These are phyloP conservation scores for Gloeopeniophorella convolvens DNA, from an alignment of 768 basidiomycete species.

Conservation along the genomic window DNA sequence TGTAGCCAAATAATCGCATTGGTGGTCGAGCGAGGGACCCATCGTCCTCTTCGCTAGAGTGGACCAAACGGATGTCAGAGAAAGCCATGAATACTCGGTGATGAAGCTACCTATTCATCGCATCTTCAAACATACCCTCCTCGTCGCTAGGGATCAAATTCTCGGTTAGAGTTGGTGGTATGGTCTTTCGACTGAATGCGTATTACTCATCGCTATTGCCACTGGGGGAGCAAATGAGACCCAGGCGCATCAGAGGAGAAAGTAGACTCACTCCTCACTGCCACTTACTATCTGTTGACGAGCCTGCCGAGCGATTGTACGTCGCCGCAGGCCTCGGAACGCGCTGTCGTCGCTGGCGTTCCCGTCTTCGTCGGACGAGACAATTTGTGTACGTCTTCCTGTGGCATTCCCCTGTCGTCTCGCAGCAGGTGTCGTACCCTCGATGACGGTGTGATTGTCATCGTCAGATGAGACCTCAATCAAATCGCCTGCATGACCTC, in stretches of 20 bases:
- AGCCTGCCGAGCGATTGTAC: background rate
- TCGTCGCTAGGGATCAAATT: background rate
- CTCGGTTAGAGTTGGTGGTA: background rate
- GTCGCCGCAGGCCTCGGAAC: background rate
- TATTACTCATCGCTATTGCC: background rate
- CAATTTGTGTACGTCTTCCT: background rate
- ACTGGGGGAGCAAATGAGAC: background rate
- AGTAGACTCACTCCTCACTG: background rate
- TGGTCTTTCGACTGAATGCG: background rate
- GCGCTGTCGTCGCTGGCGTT: background rate
- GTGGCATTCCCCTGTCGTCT: background rate
- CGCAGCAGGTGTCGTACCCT: background rate
- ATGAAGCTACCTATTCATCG: too few relatives aligned
- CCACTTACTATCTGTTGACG: conserved; percentile 9
- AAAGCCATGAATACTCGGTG: background rate
- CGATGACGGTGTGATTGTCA: background rate
- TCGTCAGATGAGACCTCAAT: conserved; percentile 13
- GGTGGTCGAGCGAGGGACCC: conserved; percentile 4
- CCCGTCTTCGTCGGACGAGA: background rate
- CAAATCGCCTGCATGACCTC: background rate
- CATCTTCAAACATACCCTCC: too few relatives aligned
- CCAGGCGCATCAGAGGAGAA: background rate
- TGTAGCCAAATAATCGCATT: conserved; percentile 6
- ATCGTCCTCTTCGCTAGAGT: background rate
- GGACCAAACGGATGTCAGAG: background rate